Evolutionary conservation across 2,329 filamentous ascomycete genomes (phyloP), one percentile per base, ranked within the genome.

Genomic region (Pyrenophora graminea): DNA sequence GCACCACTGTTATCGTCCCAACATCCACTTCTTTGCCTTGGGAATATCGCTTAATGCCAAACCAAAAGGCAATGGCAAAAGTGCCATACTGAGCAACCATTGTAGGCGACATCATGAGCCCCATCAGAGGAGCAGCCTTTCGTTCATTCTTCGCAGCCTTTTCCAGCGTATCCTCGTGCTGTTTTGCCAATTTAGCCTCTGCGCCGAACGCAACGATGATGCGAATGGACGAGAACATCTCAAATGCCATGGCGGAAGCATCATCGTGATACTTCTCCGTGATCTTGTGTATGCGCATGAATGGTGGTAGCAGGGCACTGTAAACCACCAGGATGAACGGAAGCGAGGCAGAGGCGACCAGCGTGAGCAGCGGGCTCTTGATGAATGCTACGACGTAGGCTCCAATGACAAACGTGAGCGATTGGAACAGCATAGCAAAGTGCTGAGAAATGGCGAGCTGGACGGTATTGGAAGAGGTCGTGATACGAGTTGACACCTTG

Each of bases 371-470:
- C 77, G 80, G 81, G 25, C 76, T 79, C 51, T 80, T 81, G 13
- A 72, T 63, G 54, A 83, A 83, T 0, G 81, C 77, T 39, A 84
- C 77, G 7, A 75, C 64, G 23, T 74, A 74, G 6, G 71, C 56
- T 10, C 66, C 71, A 7, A 74, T 64, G 1, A 61, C 64, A 39
- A 74, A 70, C 1, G 72, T 58, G 13, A 73, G 44, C 0, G 66
- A 57, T 42, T 75, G 72, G 9, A 75, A 70, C n/a, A 81, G 73
- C 47, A 79, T 78, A 0, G 79, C 66, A 4, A 84, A 67, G 45
- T 79, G 78, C 56, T 83, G 80, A 0, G 80, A 82, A n/a, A 83
- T 77, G 15, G 79, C 80, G 21, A 80, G 70, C 49, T 83, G 81
- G 9, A 83, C 75, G 0, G 77, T 77, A 55, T 82, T 83, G 27